Evolutionary conservation across 108 stramenopile genomes (phyloP), one percentile per base, ranked within the genome.

Genomic region (Conticribra weissflogii): DNA sequence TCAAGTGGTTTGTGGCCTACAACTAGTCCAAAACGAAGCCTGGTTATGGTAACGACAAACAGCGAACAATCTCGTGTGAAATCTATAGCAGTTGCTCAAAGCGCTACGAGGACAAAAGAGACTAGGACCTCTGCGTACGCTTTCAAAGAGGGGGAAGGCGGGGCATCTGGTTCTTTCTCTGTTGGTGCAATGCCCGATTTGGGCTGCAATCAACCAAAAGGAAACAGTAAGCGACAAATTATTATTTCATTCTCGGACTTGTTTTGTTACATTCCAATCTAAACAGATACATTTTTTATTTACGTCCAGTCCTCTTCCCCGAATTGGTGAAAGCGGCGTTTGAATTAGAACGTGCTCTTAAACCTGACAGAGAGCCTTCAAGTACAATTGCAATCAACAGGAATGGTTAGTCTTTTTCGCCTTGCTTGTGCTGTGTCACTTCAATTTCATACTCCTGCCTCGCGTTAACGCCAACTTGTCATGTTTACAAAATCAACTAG

Each of bases 331-430:
- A 59, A 5, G 91, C 92, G n/a, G 87, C 85, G 16, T 96, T 95
- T 68, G 84, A 76, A 49, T 71, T 97, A 34, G 91, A 94, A 63
- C 58, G 59, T 21, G 84, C 78, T 21, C 51, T 98, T 9, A 74
- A 70, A 34, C 94, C 96, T 9, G 66, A 91, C 29, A 72, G 97
- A 30, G 83, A 83, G 34, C 95, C 95, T n/a, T 93, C 91, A 59
- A 88, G 86, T 27, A 97, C 96, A 21, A 97, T 97, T 78, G 98
- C 98, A 51, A 90, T 98, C 44, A 98, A 98, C 74, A 65, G 98
- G n/a, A 96, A 97, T 81, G 98, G 86, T 64, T 23, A 67, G 66
- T 53, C 19, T 29, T n/a, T 79, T 79, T 28, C 83, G 81, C 52
- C 36, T 1, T 18, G 28, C n/a, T 5, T 36, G 34, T 47, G 9